phyloP scores from a whole-genome alignment of 108 stramenopile species.

The Bacterosira constricta region DNA sequence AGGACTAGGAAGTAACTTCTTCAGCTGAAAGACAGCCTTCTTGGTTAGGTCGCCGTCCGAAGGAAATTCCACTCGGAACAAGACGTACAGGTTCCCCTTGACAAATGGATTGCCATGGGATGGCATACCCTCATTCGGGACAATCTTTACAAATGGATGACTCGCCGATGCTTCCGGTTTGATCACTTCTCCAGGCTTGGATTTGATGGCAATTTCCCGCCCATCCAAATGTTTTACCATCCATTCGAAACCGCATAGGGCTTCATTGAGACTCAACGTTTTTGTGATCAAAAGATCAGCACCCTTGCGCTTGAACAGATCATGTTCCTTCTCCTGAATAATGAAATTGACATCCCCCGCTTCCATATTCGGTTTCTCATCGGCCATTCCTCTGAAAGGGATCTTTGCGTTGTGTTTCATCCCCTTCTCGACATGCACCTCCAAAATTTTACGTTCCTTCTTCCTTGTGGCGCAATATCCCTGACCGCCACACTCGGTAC shows the following conservation, averaged over 20 bases:
- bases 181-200: constrained; percentile 91
- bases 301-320: constrained; percentile 96
- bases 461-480: constrained; percentile 76
- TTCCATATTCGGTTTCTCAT: constrained; percentile 96
- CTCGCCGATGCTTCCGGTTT: constrained; percentile 70
- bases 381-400: constrained; percentile 92
- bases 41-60: constrained; percentile 58
- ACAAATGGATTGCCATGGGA: constrained; percentile 92
- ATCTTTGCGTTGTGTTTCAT: constrained; percentile 96
- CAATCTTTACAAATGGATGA: constrained; percentile 83
- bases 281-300: constrained; percentile 94
- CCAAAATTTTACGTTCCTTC: constrained; percentile 94
- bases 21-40: constrained; percentile 57
- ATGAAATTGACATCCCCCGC: constrained; percentile 97
- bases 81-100: constrained; percentile 93
- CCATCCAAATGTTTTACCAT: constrained; percentile 92
- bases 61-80: constrained; percentile 94
- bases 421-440: constrained; percentile 96
- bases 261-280: constrained; percentile 91
- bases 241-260: constrained; percentile 96
- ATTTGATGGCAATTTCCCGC: constrained; percentile 83
- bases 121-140: constrained; percentile 97
- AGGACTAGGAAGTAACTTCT: constrained; percentile 72
- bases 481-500: constrained; percentile 80
- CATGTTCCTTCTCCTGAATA: constrained; percentile 97